Conservation (phyloP, 441 rosid genomes). For the Erodium trifolium region DNA sequence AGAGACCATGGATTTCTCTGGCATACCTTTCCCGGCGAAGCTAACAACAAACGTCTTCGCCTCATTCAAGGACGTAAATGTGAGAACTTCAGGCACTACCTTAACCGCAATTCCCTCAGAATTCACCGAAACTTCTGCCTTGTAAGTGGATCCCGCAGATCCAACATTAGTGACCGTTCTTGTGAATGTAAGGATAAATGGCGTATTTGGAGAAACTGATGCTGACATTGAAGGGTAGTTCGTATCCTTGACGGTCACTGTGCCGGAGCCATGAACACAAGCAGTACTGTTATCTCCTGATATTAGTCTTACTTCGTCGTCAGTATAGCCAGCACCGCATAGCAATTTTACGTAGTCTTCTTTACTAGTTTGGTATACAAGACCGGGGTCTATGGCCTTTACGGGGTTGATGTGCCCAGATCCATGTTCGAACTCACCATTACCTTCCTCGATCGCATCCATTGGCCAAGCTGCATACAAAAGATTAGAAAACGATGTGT, state of each 20-base stretch:
- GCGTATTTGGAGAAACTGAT: conserved; percentile 3
- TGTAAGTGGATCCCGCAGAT: conserved; percentile 30
- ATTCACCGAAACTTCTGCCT: conserved; percentile 13
- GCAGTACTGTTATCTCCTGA: conserved; percentile 25
- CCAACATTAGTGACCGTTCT: conserved; percentile 51
- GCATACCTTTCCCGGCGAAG: conserved; percentile 20
- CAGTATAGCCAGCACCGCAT: conserved; percentile 21
- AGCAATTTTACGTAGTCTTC: conserved; percentile 33
- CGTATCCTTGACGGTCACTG: no score
- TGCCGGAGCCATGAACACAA: conserved; percentile 9
- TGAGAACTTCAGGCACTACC: conserved; percentile 30
- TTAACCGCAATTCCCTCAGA: conserved; percentile 11
- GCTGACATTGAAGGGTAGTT: conserved; percentile 11
- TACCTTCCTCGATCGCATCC: conserved; percentile 21
- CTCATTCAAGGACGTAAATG: conserved; percentile 27
- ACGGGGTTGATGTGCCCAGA: conserved; percentile 38
- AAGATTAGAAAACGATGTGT: neutral
- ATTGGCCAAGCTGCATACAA: conserved; percentile 28
- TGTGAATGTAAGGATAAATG: conserved; percentile 20
- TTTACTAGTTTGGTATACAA: conserved; percentile 30
- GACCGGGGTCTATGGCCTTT: conserved; percentile 35
- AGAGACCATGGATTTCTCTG: conserved; percentile 7
- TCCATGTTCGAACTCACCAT: conserved; percentile 39
- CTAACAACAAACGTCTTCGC: conserved; percentile 31
- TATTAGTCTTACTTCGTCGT: conserved; percentile 4